phyloP scores from a whole-genome alignment of 805 yeast species.

The Starmerella sp. region DNA sequence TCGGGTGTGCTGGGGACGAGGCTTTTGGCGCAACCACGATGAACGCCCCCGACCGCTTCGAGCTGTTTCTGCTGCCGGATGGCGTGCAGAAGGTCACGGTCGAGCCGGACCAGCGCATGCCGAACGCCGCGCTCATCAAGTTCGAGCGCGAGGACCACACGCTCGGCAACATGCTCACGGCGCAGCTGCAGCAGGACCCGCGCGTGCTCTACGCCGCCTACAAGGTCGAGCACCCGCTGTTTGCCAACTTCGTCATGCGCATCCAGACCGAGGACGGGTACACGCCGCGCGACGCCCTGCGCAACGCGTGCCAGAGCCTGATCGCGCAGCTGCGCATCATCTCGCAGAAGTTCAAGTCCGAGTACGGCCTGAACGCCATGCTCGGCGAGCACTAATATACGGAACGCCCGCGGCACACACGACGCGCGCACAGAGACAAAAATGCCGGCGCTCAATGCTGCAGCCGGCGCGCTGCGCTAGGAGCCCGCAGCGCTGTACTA shows the following conservation, averaged over 20 bases:
- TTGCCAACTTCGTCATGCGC: conserved; percentile 89
- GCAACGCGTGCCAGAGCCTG: conserved; percentile 75
- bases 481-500: no score
- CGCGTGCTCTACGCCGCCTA: conserved; percentile 94
- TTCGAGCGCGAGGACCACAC: conserved; percentile 98
- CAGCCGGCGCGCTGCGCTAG: no score
- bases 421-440: not conserved
- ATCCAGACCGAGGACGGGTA: conserved; percentile 94
- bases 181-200: conserved; percentile 74
- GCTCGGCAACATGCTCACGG: conserved; percentile 76
- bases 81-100: conserved; percentile 88
- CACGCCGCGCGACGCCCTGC: conserved; percentile 80
- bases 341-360: conserved; percentile 70
- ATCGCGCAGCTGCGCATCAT: conserved; percentile 68
- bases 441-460: no score
- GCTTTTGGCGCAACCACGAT: conserved; percentile 32
- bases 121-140: conserved; percentile 84
- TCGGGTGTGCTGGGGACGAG: no score
- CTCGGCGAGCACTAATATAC: conserved; percentile 25
- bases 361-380: conserved; percentile 78
- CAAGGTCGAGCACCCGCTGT: conserved; percentile 94
- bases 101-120: conserved; percentile 88
- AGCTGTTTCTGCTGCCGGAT: conserved; percentile 91
- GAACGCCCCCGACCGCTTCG: conserved; percentile 99
- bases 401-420: no score